Conservation (phyloP, 2,329 filamentous ascomycete genomes). For the Colletotrichum sojae region DNA sequence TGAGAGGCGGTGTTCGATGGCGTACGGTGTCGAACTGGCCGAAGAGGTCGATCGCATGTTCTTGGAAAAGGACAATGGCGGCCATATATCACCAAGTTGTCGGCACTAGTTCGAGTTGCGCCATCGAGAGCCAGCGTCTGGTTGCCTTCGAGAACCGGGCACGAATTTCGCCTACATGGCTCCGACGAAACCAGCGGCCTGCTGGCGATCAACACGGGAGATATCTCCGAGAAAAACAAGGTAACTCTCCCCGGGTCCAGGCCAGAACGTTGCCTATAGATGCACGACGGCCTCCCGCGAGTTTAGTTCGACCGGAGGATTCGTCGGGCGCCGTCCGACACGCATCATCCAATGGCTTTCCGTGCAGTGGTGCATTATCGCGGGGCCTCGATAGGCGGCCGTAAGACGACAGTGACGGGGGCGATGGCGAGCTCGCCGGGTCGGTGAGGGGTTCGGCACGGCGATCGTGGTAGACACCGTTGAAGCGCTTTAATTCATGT, state of each 20-base stretch:
- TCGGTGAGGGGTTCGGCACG: too few relatives aligned
- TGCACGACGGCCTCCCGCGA: conserved; percentile 3
- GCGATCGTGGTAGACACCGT: neutral
- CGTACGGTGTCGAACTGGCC: too few relatives aligned
- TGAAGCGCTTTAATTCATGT: too few relatives aligned
- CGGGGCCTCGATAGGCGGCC: conserved; percentile 13
- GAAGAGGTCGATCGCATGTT: too few relatives aligned
- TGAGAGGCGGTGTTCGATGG: too few relatives aligned
- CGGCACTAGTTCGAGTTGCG: neutral
- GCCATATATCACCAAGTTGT: neutral
- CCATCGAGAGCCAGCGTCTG: neutral
- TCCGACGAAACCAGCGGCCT: neutral
- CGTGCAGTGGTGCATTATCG: conserved; percentile 1
- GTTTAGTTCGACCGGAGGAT: neutral
- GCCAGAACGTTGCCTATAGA: neutral
- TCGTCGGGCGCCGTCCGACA: conserved; percentile 19
- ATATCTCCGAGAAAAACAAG: conserved; percentile 19
- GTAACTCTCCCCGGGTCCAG: neutral
- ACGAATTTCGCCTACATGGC: neutral
- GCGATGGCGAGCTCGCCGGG: conserved; percentile 20
- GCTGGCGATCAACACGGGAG: conserved; percentile 3
- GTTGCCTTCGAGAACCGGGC: neutral
- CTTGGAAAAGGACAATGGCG: too few relatives aligned
- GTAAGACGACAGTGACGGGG: conserved; percentile 35
- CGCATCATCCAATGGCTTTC: conserved; percentile 5